Percentiles rank a stretch among this genome's conserved stretches.
phyloP scores from a whole-genome alignment of 2,329 filamentous ascomycete genomes.

The Helotiales sp. region DNA sequence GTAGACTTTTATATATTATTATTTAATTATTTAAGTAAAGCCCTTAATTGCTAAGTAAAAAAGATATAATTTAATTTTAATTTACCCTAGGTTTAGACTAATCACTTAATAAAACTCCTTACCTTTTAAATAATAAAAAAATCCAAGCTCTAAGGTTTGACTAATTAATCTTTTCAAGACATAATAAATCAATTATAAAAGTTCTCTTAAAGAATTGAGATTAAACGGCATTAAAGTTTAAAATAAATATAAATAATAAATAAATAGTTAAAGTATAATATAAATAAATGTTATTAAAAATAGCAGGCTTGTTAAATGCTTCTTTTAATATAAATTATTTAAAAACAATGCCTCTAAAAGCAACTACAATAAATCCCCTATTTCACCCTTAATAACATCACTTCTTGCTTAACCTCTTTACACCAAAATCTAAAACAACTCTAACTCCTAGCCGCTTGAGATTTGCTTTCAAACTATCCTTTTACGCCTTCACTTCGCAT shows the following conservation, averaged over 20 bases:
- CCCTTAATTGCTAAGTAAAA: too few relatives aligned
- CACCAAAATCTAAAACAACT: not conserved
- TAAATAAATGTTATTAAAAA: not conserved
- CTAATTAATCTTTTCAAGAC: not conserved
- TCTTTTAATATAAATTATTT: not conserved
- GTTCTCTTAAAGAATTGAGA: not conserved
- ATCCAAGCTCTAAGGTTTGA: not conserved
- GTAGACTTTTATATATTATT: not conserved
- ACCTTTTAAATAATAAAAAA: not conserved
- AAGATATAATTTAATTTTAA: not conserved
- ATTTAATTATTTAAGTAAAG: not conserved
- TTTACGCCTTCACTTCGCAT: too few relatives aligned
- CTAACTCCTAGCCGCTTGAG: not conserved
- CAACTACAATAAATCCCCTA: not conserved
- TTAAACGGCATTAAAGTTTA: not conserved
- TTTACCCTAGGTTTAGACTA: too few relatives aligned
- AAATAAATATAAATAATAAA: not conserved
- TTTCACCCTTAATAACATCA: not conserved
- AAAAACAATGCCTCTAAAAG: not conserved
- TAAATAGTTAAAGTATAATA: not conserved
- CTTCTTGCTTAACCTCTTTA: too few relatives aligned
- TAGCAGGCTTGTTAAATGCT: not conserved
- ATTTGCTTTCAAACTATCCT: not conserved
- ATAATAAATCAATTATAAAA: not conserved
- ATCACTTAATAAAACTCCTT: not conserved